Percentiles rank a stretch among this genome's conserved stretches.
Evolutionary conservation across 2,329 filamentous ascomycete genomes (phyloP).

Genomic region (Fusarium mundagurra): DNA sequence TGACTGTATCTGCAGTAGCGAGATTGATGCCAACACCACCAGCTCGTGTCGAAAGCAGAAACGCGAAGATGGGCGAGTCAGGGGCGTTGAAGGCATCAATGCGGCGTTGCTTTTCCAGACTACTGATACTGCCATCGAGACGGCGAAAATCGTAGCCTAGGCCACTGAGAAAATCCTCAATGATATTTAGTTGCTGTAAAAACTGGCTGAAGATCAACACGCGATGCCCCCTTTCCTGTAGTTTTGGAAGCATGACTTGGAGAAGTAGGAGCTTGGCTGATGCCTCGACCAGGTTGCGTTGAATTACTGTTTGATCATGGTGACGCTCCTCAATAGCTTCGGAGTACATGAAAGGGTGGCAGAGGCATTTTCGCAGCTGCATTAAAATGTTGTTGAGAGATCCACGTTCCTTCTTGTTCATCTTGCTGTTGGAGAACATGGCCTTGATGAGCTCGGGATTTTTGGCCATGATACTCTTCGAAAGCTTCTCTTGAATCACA

Average conservation of each 20-base stretch:
- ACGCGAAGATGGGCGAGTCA: conserved; percentile 84
- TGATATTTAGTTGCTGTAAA: conserved; percentile 83
- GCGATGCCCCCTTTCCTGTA: conserved; percentile 85
- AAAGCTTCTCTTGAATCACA: conserved; percentile 89
- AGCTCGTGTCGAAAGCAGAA: conserved; percentile 91
- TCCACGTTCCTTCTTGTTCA: conserved; percentile 77
- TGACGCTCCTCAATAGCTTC: conserved; percentile 86
- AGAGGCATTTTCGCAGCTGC: conserved; percentile 93
- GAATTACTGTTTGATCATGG: conserved; percentile 67
- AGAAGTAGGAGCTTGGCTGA: conserved; percentile 89
- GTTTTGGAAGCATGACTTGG: conserved; percentile 85
- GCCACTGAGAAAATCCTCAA: conserved; percentile 89
- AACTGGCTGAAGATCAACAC: conserved; percentile 98
- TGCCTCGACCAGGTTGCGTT: conserved; percentile 88
- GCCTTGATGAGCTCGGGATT: conserved; percentile 89
- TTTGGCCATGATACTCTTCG: conserved; percentile 91
- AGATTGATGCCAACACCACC: conserved; percentile 98
- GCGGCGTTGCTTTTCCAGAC: conserved; percentile 89
- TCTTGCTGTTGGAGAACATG: conserved; percentile 76
- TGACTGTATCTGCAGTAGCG: conserved; percentile 95
- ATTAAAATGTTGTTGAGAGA: conserved; percentile 94
- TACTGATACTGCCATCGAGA: conserved; percentile 84
- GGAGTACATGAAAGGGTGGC: conserved; percentile 96
- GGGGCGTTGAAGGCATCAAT: conserved; percentile 95
- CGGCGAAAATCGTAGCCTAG: conserved; percentile 79